A percentile compares a stretch with the other conserved stretches of the same genome.
These are phyloP conservation scores for Aspergillus diversus DNA, from an alignment of 495 filamentous ascomycete species.

Conservation along the genomic window DNA sequence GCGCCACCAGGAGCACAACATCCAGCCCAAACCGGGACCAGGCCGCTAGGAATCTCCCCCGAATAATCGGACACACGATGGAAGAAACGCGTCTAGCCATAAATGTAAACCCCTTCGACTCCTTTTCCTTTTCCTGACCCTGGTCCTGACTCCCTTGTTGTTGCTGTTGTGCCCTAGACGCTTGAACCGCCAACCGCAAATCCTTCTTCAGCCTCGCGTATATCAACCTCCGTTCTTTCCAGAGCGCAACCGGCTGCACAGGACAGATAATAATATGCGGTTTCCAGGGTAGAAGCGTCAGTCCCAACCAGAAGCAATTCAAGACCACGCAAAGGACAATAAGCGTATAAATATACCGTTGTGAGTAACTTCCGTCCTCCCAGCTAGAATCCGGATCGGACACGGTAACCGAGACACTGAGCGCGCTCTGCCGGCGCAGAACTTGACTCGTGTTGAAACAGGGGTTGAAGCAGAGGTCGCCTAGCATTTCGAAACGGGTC, in stretches of 20 bases:
- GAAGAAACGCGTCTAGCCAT: too few species aligned
- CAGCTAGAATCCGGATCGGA: slow-evolving; percentile 17
- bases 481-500: slow-evolving; percentile 26
- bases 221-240: slow-evolving; percentile 30
- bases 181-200: background rate
- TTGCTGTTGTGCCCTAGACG: background rate
- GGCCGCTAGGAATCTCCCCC: slow-evolving; percentile 2
- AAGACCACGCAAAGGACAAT: slow-evolving; percentile 26
- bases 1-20: slow-evolving; percentile 25
- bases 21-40: slow-evolving; percentile 25
- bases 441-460: slow-evolving; percentile 40
- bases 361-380: slow-evolving; percentile 31
- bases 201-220: slow-evolving; percentile 28
- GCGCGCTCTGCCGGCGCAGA: slow-evolving; percentile 25
- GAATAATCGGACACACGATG: too few species aligned
- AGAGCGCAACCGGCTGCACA: slow-evolving; percentile 28
- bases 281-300: slow-evolving; percentile 31
- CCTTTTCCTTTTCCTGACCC: too few species aligned
- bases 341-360: slow-evolving; percentile 40
- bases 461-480: slow-evolving; percentile 37
- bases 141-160: background rate
- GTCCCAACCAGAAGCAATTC: background rate
- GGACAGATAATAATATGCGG: slow-evolving; percentile 32
- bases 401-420: slow-evolving; percentile 23
- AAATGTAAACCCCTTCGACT: too few species aligned